Evolutionary conservation across 768 basidiomycete species (phyloP).

Genomic region (Dioszegia aurantiaca): DNA sequence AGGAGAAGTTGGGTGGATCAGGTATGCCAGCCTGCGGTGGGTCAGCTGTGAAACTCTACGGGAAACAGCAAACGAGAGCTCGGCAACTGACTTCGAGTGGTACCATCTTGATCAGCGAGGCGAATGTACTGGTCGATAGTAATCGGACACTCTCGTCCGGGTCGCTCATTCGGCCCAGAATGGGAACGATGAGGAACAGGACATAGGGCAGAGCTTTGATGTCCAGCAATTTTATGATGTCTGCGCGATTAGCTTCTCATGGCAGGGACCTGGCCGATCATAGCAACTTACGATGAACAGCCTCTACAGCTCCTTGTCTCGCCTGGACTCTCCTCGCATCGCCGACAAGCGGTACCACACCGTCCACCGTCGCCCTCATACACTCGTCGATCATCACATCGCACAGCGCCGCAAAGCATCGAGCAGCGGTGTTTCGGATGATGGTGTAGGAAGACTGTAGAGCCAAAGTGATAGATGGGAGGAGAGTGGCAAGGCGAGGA

Average conservation of each 20-base stretch:
- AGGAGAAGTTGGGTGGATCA: constrained; percentile 87
- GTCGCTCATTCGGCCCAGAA: constrained; percentile 97
- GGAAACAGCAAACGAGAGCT: too few relatives aligned
- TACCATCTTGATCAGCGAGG: constrained; percentile 95
- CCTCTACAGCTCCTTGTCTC: constrained; percentile 83
- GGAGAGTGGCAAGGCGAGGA: constrained; percentile 65
- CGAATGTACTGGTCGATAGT: constrained; percentile 94
- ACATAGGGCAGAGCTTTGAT: constrained; percentile 94
- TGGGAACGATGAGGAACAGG: constrained; percentile 91
- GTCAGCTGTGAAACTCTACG: background rate
- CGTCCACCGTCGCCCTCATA: constrained; percentile 85
- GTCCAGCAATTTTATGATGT: constrained; percentile 85
- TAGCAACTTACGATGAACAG: constrained; percentile 74
- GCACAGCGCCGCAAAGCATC: constrained; percentile 82
- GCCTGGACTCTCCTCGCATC: constrained; percentile 72
- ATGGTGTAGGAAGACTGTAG: constrained; percentile 85
- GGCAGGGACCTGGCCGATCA: background rate
- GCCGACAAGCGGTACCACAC: constrained; percentile 73
- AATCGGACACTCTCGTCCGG: constrained; percentile 84
- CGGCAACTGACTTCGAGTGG: constrained; percentile 73
- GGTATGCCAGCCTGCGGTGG: constrained; percentile 79
- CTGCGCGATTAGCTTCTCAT: constrained; percentile 54
- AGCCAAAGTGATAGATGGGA: constrained; percentile 72
- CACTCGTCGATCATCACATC: constrained; percentile 78
- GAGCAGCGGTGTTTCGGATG: constrained; percentile 80